phyloP scores from a whole-genome alignment of 2,329 filamentous ascomycete species.

The Ilyonectria sp. region DNA sequence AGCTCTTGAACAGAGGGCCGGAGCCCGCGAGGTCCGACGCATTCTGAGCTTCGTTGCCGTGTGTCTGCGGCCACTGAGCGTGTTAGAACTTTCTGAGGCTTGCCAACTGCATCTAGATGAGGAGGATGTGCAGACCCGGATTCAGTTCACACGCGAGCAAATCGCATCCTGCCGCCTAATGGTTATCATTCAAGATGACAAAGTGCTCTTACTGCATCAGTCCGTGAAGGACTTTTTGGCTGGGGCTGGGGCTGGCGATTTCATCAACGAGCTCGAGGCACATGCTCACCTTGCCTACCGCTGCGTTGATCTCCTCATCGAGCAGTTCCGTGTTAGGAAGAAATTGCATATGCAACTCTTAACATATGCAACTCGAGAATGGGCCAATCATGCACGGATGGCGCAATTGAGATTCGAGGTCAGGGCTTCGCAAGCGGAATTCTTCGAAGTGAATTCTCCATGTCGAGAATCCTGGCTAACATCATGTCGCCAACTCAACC shows the following conservation, averaged over 20 bases:
- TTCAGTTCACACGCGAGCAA: constrained; percentile 33
- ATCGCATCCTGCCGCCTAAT: constrained; percentile 36
- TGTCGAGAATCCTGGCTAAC: constrained; percentile 3
- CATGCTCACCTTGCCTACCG: constrained; percentile 4
- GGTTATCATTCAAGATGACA: constrained; percentile 34
- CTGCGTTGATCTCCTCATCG: constrained; percentile 3
- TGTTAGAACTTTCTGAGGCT: constrained; percentile 34
- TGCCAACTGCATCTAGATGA: constrained; percentile 33
- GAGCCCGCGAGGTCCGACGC: constrained; percentile 2
- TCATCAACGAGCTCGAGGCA: constrained; percentile 6
- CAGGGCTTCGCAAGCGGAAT: not conserved
- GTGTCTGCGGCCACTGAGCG: constrained; percentile 25
- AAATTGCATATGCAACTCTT: not conserved
- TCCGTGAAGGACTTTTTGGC: constrained; percentile 37
- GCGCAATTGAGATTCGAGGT: constrained; percentile 4
- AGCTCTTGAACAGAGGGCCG: not conserved
- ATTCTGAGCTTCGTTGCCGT: constrained; percentile 34
- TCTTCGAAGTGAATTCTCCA: not conserved
- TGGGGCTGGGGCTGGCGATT: not conserved
- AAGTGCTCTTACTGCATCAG: constrained; percentile 36
- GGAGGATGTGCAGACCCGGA: constrained; percentile 22
- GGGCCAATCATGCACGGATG: constrained; percentile 9
- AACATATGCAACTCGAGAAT: constrained; percentile 4
- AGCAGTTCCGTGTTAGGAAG: not conserved
- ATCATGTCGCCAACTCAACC: not conserved